Conservation (phyloP, 495 filamentous ascomycete genomes). For the Aspergillus funiculosus region DNA sequence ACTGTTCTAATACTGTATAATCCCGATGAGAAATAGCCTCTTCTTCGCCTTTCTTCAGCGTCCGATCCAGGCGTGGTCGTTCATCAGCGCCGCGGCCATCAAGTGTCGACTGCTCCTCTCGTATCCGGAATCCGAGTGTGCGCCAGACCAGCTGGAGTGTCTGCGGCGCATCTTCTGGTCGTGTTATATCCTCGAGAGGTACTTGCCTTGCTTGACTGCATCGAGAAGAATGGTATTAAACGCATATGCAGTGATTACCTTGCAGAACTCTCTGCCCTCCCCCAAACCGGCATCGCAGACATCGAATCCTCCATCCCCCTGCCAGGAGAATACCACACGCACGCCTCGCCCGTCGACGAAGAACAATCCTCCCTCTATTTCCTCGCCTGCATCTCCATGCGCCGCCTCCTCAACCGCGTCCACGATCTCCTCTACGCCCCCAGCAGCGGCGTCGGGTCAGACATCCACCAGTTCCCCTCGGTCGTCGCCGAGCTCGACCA, state of each 20-base stretch:
- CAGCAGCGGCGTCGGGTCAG: slow-evolving; percentile 17
- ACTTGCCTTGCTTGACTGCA: not conserved
- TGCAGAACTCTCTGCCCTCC: slow-evolving; percentile 36
- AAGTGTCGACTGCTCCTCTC: slow-evolving; percentile 10
- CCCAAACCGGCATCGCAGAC: slow-evolving; percentile 37
- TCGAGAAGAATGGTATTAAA: not conserved
- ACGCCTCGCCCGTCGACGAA: not conserved
- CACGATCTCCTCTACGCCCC: slow-evolving; percentile 12
- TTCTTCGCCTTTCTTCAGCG: slow-evolving; percentile 11
- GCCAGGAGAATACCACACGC: slow-evolving; percentile 27
- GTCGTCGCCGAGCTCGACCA: slow-evolving; percentile 39
- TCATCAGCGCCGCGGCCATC: slow-evolving; percentile 9
- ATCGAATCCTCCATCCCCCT: slow-evolving; percentile 41
- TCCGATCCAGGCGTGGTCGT: slow-evolving; percentile 8
- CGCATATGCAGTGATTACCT: slow-evolving; percentile 17
- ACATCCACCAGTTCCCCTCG: slow-evolving; percentile 33
- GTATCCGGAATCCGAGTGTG: not conserved
- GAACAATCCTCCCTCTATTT: slow-evolving; percentile 13
- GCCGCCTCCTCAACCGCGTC: slow-evolving; percentile 12
- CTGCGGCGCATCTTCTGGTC: slow-evolving; percentile 45
- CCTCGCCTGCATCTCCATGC: slow-evolving; percentile 13
- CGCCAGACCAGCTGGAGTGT: slow-evolving; percentile 32
- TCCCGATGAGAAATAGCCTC: not conserved
- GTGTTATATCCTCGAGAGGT: slow-evolving; percentile 43
- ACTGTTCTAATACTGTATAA: not conserved